Base-by-base conservation (phyloP, 116 monocot species). In the Trichopus zeylanicus region DNA sequence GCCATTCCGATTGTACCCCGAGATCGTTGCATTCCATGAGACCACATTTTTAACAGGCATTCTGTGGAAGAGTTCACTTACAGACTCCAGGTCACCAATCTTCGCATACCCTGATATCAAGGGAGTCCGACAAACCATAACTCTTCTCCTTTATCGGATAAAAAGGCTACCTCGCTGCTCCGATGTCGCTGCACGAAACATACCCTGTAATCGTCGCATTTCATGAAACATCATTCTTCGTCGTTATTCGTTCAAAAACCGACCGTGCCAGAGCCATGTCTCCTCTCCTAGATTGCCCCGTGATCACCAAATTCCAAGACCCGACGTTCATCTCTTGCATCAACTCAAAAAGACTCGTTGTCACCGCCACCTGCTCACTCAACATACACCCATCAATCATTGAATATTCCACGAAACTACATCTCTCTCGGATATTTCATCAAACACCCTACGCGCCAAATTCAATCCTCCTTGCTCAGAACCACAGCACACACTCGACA, bases 51-150 rank as follows among this genome's bases (percentile, higher is more conserved):
- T n/a, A n/a, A n/a, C n/a, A n/a, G n/a, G n/a, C n/a, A n/a, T n/a
- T n/a, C n/a, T n/a, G n/a, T n/a, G n/a, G n/a, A n/a, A n/a, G n/a
- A n/a, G n/a, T n/a, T n/a, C n/a, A n/a, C n/a, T n/a, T n/a, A n/a
- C n/a, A n/a, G n/a, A n/a, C n/a, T n/a, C n/a, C n/a, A n/a, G n/a
- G n/a, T n/a, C n/a, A n/a, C n/a, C n/a, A n/a, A n/a, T n/a, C n/a
- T n/a, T n/a, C n/a, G n/a, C n/a, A n/a, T n/a, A n/a, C n/a, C n/a
- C n/a, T n/a, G n/a, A n/a, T n/a, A n/a, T n/a, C n/a, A n/a, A n/a
- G n/a, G n/a, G 53, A 34, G 68, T 74, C 78, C 77, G 77, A 34
- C 73, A 73, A 23, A 73, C 60, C 56, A 76, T 26, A n/a, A 39
- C 74, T 66, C 51, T 51, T 73, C 8, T 26, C 38, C 7, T 70